Base-by-base conservation (phyloP, 805 yeast genomes). In the Pichia cabralensis region DNA sequence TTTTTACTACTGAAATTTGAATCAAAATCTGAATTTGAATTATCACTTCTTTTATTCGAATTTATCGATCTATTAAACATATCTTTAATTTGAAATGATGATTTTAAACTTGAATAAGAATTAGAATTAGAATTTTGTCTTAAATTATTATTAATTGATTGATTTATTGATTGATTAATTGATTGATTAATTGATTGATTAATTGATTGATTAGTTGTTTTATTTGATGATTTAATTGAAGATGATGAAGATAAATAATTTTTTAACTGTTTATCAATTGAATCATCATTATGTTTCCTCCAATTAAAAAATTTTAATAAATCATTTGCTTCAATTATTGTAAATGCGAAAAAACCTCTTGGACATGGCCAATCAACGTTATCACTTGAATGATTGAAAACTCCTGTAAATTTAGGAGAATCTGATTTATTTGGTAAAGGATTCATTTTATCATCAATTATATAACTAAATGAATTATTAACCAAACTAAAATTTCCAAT, bases 291-390 rank as follows among this genome's bases (percentile, higher is more conserved):
- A 22, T 24, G 7, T n/a, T 30, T 34, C n/a, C n/a, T n/a, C 28
- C 22, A 41, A 17, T 14, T 31, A 39, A 34, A 32, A 8, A n/a
- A 34, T 6, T 20, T 30, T 30, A 22, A 21, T 15, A 30, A 40
- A 23, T 38, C 40, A 9, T 24, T 4, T 17, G 36, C 43, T 22
- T 48, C 49, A 22, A 53, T 30, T n/a, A 55, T n/a, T 5, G 35
- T 14, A 44, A 49, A 39, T 15, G 53, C 30, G 20, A 42, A 45
- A 28, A 47, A 56, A 1, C 52, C 60, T 19, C 61, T 43, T 14
- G 60, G 60, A 3, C 38, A 28, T 6, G 61, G 61, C 61, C 61
- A 56, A 11, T 41, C 38, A 6, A 37, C 24, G 19, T 31, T 36
- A 2, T 42, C 46, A 29, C 32, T 20, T 8, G 37, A 28, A 27